Evolutionary conservation across 2,329 filamentous ascomycete species (phyloP).

Genomic region (Pseudopyrenochaeta lycopersici): DNA sequence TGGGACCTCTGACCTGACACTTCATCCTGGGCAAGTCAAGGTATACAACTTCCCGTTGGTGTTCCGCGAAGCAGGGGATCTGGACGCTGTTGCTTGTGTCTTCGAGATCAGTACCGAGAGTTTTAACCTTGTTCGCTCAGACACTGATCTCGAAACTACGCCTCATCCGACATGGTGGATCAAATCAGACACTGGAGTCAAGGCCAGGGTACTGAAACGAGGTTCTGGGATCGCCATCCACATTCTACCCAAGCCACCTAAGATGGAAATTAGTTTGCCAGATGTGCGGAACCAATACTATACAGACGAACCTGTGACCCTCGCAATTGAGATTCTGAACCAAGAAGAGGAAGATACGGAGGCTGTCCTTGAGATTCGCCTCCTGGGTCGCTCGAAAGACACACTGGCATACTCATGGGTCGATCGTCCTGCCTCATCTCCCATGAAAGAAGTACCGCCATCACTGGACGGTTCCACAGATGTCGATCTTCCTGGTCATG

Average conservation of each 20-base stretch:
- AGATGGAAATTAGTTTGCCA: slow-evolving; percentile 78
- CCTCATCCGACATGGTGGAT: slow-evolving; percentile 46
- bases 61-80: slow-evolving; percentile 83
- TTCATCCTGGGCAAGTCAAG: slow-evolving; percentile 72
- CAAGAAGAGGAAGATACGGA: slow-evolving; percentile 82
- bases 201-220: slow-evolving; percentile 39
- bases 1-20: slow-evolving; percentile 69
- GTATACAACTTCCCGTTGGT: slow-evolving; percentile 77
- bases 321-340: slow-evolving; percentile 78
- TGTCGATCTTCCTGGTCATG: slow-evolving; percentile 47
- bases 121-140: slow-evolving; percentile 73
- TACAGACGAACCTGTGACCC: slow-evolving; percentile 76
- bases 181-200: slow-evolving; percentile 29
- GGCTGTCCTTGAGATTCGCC: slow-evolving; percentile 72
- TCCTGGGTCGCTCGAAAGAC: slow-evolving; percentile 67
- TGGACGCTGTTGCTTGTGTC: slow-evolving; percentile 70
- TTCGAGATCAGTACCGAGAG: slow-evolving; percentile 70
- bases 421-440: slow-evolving; percentile 45
- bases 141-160: slow-evolving; percentile 54
- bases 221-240: slow-evolving; percentile 64
- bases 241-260: slow-evolving; percentile 88
- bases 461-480: slow-evolving; percentile 31
- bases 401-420: slow-evolving; percentile 59
- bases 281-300: slow-evolving; percentile 78
- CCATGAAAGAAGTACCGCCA: slow-evolving; percentile 41